These are phyloP conservation scores for Fusarium devonianum DNA, from an alignment of 2,329 filamentous ascomycete species.

Conservation along the genomic window DNA sequence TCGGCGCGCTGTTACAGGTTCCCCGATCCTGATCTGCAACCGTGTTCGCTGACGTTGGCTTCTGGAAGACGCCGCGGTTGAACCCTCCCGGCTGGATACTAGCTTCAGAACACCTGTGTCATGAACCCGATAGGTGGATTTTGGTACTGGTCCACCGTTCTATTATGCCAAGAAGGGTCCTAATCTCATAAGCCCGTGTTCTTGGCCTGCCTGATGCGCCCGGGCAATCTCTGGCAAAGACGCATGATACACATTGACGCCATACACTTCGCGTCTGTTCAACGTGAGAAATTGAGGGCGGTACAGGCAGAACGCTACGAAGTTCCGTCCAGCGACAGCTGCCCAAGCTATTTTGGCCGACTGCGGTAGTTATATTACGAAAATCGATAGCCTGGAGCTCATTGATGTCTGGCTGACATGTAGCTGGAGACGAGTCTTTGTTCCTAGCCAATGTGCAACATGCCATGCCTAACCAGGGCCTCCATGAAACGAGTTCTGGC, in stretches of 20 bases:
- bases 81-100: slow-evolving; percentile 25
- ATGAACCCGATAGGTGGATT: slow-evolving; percentile 41
- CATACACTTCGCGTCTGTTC: slow-evolving; percentile 9
- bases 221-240: not conserved
- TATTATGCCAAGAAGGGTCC: slow-evolving; percentile 37
- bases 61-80: slow-evolving; percentile 35
- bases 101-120: slow-evolving; percentile 6
- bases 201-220: slow-evolving; percentile 8
- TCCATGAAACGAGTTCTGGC: slow-evolving; percentile 28
- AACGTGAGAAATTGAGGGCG: slow-evolving; percentile 18
- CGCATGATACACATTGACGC: slow-evolving; percentile 3
- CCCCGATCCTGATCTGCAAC: slow-evolving; percentile 26
- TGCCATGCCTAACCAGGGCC: slow-evolving; percentile 20
- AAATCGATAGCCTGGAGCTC: slow-evolving; percentile 24
- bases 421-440: slow-evolving; percentile 27
- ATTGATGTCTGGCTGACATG: slow-evolving; percentile 8
- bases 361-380: slow-evolving; percentile 23
- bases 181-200: slow-evolving; percentile 32
- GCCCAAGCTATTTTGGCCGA: too few relatives aligned
- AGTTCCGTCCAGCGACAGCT: slow-evolving; percentile 23
- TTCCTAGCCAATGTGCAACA: slow-evolving; percentile 11
- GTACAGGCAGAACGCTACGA: slow-evolving; percentile 5
- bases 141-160: slow-evolving; percentile 24
- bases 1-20: slow-evolving; percentile 6
- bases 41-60: slow-evolving; percentile 38